Evolutionary conservation across 2,329 filamentous ascomycete genomes (phyloP).

Genomic region (Xylariales sp.): DNA sequence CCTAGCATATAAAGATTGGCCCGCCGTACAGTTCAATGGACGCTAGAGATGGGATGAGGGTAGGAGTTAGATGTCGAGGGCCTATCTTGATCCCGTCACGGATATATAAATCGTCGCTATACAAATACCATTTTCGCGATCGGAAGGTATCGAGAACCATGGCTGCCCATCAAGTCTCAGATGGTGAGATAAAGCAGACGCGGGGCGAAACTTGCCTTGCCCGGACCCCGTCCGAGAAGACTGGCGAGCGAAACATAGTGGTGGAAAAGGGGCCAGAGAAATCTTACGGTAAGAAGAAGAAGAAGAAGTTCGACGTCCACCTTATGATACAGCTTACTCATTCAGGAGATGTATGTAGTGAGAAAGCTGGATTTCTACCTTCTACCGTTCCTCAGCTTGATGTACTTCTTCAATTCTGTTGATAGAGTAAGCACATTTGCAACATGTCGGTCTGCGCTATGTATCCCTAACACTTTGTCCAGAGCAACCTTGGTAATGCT

Average conservation of each 20-base stretch:
- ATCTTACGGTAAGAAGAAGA: neutral
- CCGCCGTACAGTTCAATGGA: no score
- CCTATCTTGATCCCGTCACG: no score
- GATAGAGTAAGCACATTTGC: neutral
- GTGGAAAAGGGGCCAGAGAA: constrained; percentile 3
- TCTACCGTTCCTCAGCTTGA: constrained; percentile 6
- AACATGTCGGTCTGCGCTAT: neutral
- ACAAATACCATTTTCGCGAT: no score
- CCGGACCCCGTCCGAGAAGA: neutral
- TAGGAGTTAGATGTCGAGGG: no score
- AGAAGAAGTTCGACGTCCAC: neutral
- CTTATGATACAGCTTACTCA: neutral
- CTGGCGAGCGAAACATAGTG: neutral
- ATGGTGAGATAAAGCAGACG: neutral
- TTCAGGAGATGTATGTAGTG: neutral
- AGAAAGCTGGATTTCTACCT: constrained; percentile 8
- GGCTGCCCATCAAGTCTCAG: no score
- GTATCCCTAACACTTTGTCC: neutral
- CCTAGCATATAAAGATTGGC: no score
- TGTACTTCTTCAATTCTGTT: constrained; percentile 9
- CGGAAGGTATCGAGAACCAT: no score
- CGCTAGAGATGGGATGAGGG: no score
- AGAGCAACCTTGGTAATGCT: constrained; percentile 41
- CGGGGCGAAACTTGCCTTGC: neutral
- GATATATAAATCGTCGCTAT: no score